Percentiles rank a stretch among this genome's conserved stretches.
phyloP scores from a whole-genome alignment of 768 basidiomycete species.

The Mycena polygramma region DNA sequence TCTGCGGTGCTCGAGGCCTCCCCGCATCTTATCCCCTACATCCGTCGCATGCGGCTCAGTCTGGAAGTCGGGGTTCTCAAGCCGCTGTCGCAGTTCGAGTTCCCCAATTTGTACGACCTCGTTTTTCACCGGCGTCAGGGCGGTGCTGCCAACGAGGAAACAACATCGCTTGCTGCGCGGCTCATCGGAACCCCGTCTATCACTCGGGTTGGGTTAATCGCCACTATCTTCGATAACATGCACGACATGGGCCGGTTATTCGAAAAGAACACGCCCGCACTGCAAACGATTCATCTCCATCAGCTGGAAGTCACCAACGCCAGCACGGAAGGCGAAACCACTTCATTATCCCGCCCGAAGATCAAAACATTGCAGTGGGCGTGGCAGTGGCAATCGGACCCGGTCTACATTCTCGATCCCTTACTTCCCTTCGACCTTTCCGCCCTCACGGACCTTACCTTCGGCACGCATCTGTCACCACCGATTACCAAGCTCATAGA shows the following conservation, averaged over 20 bases:
- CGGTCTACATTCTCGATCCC: neutral
- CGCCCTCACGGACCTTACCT: neutral
- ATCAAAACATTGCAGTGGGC: slow-evolving; percentile 8
- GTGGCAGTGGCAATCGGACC: too few relatives aligned
- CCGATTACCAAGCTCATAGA: neutral
- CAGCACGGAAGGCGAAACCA: neutral
- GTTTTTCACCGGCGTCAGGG: slow-evolving; percentile 5
- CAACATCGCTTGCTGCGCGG: neutral
- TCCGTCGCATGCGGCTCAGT: slow-evolving; percentile 20
- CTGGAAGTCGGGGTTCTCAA: neutral
- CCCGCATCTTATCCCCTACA: slow-evolving; percentile 6
- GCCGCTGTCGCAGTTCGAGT: neutral
- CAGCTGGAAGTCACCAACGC: neutral
- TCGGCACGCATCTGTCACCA: neutral
- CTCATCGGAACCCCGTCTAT: slow-evolving; percentile 10
- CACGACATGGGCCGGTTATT: slow-evolving; percentile 16
- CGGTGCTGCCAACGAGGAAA: neutral
- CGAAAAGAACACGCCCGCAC: neutral
- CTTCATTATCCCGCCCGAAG: too few relatives aligned
- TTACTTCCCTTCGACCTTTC: slow-evolving; percentile 16
- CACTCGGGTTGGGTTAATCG: slow-evolving; percentile 11
- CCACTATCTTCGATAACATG: neutral
- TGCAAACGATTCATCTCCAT: slow-evolving; percentile 10
- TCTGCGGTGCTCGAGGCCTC: slow-evolving; percentile 9
- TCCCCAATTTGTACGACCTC: slow-evolving; percentile 21